Base-by-base conservation (phyloP, 495 filamentous ascomycete genomes). In the Aspergillus homomorphus region DNA sequence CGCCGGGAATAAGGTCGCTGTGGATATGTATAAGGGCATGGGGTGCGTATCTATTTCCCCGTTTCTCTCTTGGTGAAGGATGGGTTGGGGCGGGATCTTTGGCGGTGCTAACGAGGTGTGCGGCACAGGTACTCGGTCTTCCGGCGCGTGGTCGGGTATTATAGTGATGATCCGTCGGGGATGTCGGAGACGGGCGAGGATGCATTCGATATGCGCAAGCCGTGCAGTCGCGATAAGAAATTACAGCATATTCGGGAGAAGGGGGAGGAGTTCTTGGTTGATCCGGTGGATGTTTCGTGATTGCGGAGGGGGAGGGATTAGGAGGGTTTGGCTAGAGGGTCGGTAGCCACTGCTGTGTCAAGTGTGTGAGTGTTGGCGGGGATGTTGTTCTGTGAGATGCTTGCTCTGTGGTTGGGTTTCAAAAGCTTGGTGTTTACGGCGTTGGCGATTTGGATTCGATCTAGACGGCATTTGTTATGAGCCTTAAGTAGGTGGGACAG, bases 191-290 rank as follows among this genome's bases (percentile, higher is more conserved):
- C 69, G 4, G 86, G 84, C 26, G 91, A 92, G 65, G 92, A 97
- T 78, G 94, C 94, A 15, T 96, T 89, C 68, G 88, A 98, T 71
- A 98, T 98, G 94, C 85, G 94, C 51, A 98, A 98, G 66, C 86
- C 90, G 48, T 85, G 92, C 73, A 88, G 81, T 72, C 80, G 92
- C 59, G 94, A 98, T 73, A 89, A 87, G 71, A 82, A 86, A 42
- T 73, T 80, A 49, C 80, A 89, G 71, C 88, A 93, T 73, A 80
- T 96, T 16, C 81, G 94, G 57, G 82, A 89, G 54, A 84, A 96
- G 62, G 94, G 94, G 22, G 89, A 95, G 75, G 79, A 88, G 51
- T 85, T 89, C 72, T 80, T 77, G 33, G 90, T 98, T n/a, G 77
- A 81, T 23, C 93, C 94, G 6, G 82, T 86, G 44, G 88, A 96